These are phyloP conservation scores for Colletotrichum sp. DNA, from an alignment of 2,329 filamentous ascomycete species.

Conservation along the genomic window DNA sequence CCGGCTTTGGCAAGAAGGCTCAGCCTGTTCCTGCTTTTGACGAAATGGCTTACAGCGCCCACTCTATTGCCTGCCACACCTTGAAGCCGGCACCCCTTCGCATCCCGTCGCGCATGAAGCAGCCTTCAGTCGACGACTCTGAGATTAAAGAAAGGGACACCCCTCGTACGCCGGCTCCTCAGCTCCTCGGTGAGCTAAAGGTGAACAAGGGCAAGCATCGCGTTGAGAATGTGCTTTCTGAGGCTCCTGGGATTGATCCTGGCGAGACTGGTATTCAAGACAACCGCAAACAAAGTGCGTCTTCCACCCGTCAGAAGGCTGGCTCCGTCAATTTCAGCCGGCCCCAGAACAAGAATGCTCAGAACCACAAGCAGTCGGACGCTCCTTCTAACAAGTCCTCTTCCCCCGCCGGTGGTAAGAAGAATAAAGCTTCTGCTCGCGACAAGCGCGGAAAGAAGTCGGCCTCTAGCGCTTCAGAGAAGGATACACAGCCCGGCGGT, in stretches of 20 bases:
- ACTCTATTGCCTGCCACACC: constrained; percentile 20
- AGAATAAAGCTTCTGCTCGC: not conserved
- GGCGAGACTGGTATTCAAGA: not conserved
- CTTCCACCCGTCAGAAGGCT: not conserved
- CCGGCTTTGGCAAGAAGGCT: not conserved
- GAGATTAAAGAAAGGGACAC: not conserved
- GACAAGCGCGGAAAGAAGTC: not conserved
- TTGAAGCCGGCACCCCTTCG: constrained; percentile 20
- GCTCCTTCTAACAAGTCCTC: not conserved
- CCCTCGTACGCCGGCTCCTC: not conserved
- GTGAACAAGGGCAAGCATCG: not conserved
- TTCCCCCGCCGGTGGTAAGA: not conserved
- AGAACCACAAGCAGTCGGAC: not conserved
- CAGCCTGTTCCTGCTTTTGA: not conserved
- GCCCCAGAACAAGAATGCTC: not conserved
- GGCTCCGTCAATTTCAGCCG: constrained; percentile 12
- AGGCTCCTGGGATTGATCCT: not conserved
- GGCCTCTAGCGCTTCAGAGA: not conserved
- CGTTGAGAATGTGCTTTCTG: not conserved
- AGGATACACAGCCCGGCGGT: not conserved
- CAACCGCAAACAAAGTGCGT: not conserved
- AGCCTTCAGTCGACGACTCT: not conserved
- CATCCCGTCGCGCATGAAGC: constrained; percentile 4
- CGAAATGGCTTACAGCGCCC: constrained; percentile 8
- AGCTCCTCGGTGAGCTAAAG: not conserved